These are phyloP conservation scores for Fusarium ramigenum DNA, from an alignment of 2,329 filamentous ascomycete species.

Conservation along the genomic window DNA sequence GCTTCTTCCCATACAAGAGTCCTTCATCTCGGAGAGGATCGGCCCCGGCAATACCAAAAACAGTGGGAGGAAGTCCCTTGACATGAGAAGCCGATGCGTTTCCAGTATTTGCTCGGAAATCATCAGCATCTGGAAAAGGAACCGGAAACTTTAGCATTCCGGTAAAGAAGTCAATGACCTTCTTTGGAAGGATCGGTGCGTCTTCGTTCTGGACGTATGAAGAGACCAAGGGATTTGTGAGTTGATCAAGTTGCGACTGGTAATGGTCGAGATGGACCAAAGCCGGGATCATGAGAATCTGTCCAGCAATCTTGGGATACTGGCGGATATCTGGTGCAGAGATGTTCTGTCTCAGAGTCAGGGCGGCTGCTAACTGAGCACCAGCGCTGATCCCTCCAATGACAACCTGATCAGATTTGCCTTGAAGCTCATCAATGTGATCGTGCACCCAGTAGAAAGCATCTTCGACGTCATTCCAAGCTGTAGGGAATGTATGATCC, in stretches of 20 bases:
- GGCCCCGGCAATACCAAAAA: conserved; percentile 55
- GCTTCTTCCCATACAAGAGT: conserved; percentile 55
- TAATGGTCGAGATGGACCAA: conserved; percentile 42
- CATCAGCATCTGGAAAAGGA: conserved; percentile 34
- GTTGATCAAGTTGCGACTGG: conserved; percentile 44
- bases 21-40: conserved; percentile 62
- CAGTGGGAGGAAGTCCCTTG: conserved; percentile 54
- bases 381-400: conserved; percentile 61
- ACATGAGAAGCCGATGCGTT: conserved; percentile 47
- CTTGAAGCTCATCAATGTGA: conserved; percentile 18
- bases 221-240: conserved; percentile 51
- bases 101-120: conserved; percentile 52
- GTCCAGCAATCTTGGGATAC: conserved; percentile 53
- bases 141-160: conserved; percentile 41
- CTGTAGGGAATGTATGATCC: conserved; percentile 59
- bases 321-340: conserved; percentile 22
- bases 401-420: conserved; percentile 45
- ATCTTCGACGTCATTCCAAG: conserved; percentile 64
- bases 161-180: conserved; percentile 32
- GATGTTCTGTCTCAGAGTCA: conserved; percentile 51
- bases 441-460: conserved; percentile 62
- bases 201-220: conserved; percentile 55
- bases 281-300: conserved; percentile 60
- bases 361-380: conserved; percentile 51
- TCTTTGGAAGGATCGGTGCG: conserved; percentile 60